phyloP scores from a whole-genome alignment of 2,329 filamentous ascomycete genomes.

The Talaromyces pinophilus region DNA sequence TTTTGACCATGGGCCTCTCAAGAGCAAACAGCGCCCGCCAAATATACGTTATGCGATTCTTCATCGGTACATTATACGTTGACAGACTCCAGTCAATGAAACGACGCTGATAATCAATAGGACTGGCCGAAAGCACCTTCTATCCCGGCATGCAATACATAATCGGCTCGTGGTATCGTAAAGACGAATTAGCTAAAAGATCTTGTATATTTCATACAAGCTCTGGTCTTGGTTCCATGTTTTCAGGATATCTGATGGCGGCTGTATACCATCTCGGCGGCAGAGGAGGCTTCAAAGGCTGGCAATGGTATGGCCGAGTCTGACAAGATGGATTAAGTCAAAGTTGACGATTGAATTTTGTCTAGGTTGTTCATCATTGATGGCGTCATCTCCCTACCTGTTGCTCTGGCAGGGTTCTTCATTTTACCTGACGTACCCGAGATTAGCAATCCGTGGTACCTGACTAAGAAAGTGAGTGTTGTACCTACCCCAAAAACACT shows the following conservation, averaged over 20 bases:
- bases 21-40: slow-evolving; percentile 46
- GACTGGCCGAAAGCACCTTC: slow-evolving; percentile 44
- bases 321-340: not conserved
- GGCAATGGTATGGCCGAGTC: slow-evolving; percentile 48
- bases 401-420: slow-evolving; percentile 53
- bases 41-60: slow-evolving; percentile 52
- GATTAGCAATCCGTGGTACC: slow-evolving; percentile 53
- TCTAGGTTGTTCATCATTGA: slow-evolving; percentile 55
- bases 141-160: slow-evolving; percentile 57
- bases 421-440: slow-evolving; percentile 54
- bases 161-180: slow-evolving; percentile 55
- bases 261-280: slow-evolving; percentile 54
- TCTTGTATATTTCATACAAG: slow-evolving; percentile 56
- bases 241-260: slow-evolving; percentile 57
- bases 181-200: slow-evolving; percentile 54
- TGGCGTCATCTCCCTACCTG: slow-evolving; percentile 55
- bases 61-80: slow-evolving; percentile 41
- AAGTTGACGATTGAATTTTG: not conserved
- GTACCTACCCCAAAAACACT: not conserved
- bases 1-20: slow-evolving; percentile 51
- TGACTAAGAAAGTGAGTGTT: slow-evolving; percentile 40
- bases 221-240: slow-evolving; percentile 47
- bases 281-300: slow-evolving; percentile 52
- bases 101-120: not conserved
- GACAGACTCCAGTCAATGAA: not conserved